Base-by-base conservation (phyloP, 2,329 filamentous ascomycete species). In the Spiromastix sp. region DNA sequence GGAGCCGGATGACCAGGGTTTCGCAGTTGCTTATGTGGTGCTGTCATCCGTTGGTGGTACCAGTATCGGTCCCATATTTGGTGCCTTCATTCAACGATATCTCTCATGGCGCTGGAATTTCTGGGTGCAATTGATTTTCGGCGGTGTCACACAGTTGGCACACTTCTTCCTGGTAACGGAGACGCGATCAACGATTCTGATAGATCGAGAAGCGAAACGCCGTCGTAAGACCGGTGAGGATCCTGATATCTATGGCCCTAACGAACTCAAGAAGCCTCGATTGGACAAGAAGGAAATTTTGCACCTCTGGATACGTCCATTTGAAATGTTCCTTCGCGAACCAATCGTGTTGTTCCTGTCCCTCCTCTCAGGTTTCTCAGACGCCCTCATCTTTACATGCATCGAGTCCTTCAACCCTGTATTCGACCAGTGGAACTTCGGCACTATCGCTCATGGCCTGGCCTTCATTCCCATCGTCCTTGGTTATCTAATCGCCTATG, bases 81-180 rank as follows among this genome's bases (percentile, higher is more conserved):
- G 68, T 25, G 53, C 56, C 6, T 60, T 61, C 44, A 42, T 66
- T 7, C 39, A 51, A 20, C 60, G 63, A 17, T 79, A 74, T 34
- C 66, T 84, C 5, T 84, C 83, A 59, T 81, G 78, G 15, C 83
- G 83, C 46, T 77, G 73, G 73, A 71, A 71, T 39, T 76, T 79
- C 48, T 79, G 74, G 71, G 64, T 74, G 19, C 72, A 77, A 44
- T 57, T 78, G 22, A 71, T 75, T 25, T 62, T 76, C 17, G 73
- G 73, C 2, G 66, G 50, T 7, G 59, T 63, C 17, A 69, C 71
- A 2, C 71, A 77, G 45, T 2, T 51, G 25, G 49, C 68, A 8
- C 68, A 65, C 44, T 60, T 71, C 44, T 53, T 62, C 41, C 53
- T 62, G 39, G 30, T 56, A 4, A 71, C 72, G 0, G 75, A 79